Base-by-base conservation (phyloP, 164 flowering plant genomes). In the Piper betle region DNA sequence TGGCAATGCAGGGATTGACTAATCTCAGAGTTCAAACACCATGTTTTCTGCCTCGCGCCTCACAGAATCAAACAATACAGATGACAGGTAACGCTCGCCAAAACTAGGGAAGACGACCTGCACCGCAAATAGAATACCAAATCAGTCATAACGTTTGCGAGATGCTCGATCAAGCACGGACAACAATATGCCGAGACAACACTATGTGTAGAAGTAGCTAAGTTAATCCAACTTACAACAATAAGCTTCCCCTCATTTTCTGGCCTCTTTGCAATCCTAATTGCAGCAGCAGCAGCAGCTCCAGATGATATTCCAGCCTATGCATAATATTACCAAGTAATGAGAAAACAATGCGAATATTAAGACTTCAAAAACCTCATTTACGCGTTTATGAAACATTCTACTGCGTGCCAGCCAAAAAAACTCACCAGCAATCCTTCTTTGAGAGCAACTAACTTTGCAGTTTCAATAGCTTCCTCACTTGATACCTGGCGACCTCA, bases 171-270 rank as follows among this genome's bases (percentile, higher is more conserved):
- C 50, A n/a, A 19, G 20, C 37, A 7, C 7, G 19, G 7, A 53
- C 15, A 15, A 20, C 33, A 17, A 3, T 54, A 7, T 54, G 6
- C 5, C 37, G 19, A 3, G n/a, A 54, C 4, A 55, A 18, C 10
- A 19, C 12, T 55, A 37, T 7, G 19, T 55, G 12, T 3, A 58
- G 17, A 57, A 18, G 8, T 39, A 12, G 4, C 17, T 39, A 33
- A 39, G 4, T 39, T 12, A 39, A 6, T 39, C 37, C 7, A 6
- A 57, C 97, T 79, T 83, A 90, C 97, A 52, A 81, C 87, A 33
- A 90, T 83, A 68, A 90, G 83, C 65, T 90, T 90, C 57, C 92
- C 97, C 54, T 80, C 85, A 77, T 82, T 79, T 65, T 90, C 95
- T 20, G 91, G 95, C 71, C 84, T 73, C 75, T 80, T 79, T 17